Conservation (phyloP, 345 rosid species). For the Salix caprea region DNA sequence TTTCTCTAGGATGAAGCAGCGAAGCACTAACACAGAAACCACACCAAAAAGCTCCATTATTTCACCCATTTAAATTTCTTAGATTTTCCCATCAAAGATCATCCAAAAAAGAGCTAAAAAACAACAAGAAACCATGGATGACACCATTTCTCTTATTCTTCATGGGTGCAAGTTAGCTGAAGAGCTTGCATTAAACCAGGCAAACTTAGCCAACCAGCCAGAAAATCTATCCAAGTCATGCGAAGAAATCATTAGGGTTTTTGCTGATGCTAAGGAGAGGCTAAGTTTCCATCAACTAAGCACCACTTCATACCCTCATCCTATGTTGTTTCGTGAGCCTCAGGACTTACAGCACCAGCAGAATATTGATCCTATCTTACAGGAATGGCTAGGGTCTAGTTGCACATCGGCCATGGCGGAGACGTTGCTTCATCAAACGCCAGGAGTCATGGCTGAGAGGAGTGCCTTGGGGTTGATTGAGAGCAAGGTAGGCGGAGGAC, state of each 20-base stretch:
- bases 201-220: constrained; percentile 24
- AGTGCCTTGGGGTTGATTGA: neutral
- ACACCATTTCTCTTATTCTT: constrained; percentile 36
- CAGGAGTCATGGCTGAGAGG: neutral
- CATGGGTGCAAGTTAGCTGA: constrained; percentile 45
- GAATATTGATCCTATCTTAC: constrained; percentile 23
- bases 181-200: constrained; percentile 48
- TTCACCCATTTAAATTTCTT: neutral
- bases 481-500: neutral
- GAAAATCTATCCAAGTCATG: constrained; percentile 31
- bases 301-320: neutral
- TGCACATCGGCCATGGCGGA: constrained; percentile 19
- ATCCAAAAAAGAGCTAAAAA: neutral
- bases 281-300: constrained; percentile 10
- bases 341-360: constrained; percentile 18
- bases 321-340: neutral
- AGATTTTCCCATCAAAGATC: neutral
- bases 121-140: constrained; percentile 28
- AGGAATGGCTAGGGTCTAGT: constrained; percentile 31
- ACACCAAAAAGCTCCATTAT: neutral
- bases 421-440: constrained; percentile 5
- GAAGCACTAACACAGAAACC: neutral
- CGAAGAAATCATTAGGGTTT: constrained; percentile 36
- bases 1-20: neutral
- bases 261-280: constrained; percentile 32